Base-by-base conservation (phyloP, 148 eudicot species). In the Polygonum maritimum region DNA sequence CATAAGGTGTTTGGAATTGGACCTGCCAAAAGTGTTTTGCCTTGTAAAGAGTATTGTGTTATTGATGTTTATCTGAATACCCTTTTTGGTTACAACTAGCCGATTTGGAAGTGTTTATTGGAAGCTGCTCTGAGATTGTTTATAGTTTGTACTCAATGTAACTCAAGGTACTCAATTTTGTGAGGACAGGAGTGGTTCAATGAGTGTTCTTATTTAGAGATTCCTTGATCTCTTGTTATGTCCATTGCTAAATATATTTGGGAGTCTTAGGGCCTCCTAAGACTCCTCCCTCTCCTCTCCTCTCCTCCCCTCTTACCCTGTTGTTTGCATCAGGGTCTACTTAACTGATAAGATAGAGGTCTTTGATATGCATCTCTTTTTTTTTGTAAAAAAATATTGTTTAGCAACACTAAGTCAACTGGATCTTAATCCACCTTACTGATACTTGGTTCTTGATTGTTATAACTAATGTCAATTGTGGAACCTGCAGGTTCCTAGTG, bases 401-500 rank as follows among this genome's bases (percentile, higher is more conserved):
- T 67, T 21, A 35, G n/a, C 71, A 67, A 36, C n/a, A 14, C 45
- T 67, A 67, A 26, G 69, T 67, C 45, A 67, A 67, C 15, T 36
- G 71, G 2, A 36, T 36, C 35, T 67, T 35, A 3, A 35, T 67
- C 45, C 14, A 36, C 71, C 71, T 36, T 36, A 67, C 21, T 15
- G 5, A 67, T 10, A 38, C 71, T 45, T 72, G 12, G 49, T 9
- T 21, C 2, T 45, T n/a, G 51, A 44, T 44, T 26, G 4, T 16
- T 72, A 48, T 16, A 45, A 72, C 75, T 72, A 36, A 72, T 44
- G 71, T 41, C 15, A 70, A 14, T 47, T 76, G 71, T 39, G 57
- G 5, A 51, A n/a, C 83, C 80, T 87, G 80, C 97, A 96, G 99
- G 98, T 96, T 83, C 91, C 99, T 73, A 89, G 88, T 75, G 98